A percentile compares a stretch with the other conserved stretches of the same genome.
Evolutionary conservation across 2,329 filamentous ascomycete species (phyloP).

Genomic region (Trichoderma sp.): DNA sequence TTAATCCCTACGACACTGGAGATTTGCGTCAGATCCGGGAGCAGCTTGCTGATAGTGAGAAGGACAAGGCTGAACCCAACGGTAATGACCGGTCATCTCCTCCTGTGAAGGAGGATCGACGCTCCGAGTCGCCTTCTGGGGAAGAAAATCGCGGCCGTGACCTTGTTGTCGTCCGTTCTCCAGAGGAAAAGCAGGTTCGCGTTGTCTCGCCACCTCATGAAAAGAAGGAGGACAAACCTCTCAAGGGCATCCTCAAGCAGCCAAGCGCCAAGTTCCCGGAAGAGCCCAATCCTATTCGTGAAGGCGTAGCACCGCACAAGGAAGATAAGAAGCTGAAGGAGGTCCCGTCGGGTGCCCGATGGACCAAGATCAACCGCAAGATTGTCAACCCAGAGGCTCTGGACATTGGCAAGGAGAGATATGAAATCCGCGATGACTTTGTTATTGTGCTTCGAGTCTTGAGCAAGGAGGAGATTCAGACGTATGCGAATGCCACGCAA

Average conservation of each 20-base stretch:
- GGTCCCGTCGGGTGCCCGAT: conserved; percentile 76
- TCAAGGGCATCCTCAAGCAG: conserved; percentile 83
- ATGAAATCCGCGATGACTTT: conserved; percentile 88
- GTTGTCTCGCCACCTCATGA: conserved; percentile 72
- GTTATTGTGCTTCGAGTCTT: conserved; percentile 90
- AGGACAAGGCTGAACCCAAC: conserved; percentile 21
- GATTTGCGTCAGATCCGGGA: conserved; percentile 54
- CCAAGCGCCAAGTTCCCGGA: conserved; percentile 85
- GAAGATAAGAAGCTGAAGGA: conserved; percentile 73
- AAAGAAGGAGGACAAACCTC: conserved; percentile 65
- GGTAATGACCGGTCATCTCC: conserved; percentile 27
- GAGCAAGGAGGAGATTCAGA: conserved; percentile 85
- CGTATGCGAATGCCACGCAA: conserved; percentile 78
- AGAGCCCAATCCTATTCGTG: conserved; percentile 77
- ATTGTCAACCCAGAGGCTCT: conserved; percentile 89
- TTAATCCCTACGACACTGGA: conserved; percentile 56
- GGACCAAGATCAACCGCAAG: conserved; percentile 89
- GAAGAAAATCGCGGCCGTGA: conserved; percentile 49
- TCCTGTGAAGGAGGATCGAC: conserved; percentile 27
- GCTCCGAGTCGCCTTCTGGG: conserved; percentile 26
- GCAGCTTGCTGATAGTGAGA: conserved; percentile 44
- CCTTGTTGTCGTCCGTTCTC: conserved; percentile 34
- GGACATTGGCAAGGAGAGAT: conserved; percentile 83
- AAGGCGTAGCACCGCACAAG: conserved; percentile 92
- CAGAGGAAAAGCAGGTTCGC: conserved; percentile 56